Conservation (phyloP, 108 stramenopile species). For the Skeletonema potamos region DNA sequence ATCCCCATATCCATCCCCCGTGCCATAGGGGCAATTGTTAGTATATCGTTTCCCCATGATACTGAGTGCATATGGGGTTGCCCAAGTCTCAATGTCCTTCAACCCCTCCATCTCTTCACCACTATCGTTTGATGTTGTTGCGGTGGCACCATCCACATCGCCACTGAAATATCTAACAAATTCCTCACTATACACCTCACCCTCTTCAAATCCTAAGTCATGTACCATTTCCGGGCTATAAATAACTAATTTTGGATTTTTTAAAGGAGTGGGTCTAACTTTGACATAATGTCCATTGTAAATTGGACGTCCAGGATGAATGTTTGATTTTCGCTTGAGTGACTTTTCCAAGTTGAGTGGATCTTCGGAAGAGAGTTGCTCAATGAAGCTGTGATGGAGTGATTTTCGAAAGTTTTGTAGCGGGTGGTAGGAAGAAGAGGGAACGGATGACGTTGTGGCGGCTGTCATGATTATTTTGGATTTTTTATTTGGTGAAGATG, state of each 20-base stretch:
- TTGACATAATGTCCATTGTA: slow-evolving; percentile 82
- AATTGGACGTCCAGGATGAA: slow-evolving; percentile 56
- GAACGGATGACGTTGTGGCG: not conserved
- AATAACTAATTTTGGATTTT: slow-evolving; percentile 63
- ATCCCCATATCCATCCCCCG: slow-evolving; percentile 89
- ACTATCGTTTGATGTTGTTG: not conserved
- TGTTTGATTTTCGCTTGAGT: not conserved
- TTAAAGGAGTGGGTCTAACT: slow-evolving; percentile 67
- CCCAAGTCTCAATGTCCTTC: slow-evolving; percentile 56
- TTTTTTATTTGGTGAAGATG: not conserved
- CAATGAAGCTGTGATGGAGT: slow-evolving; percentile 23
- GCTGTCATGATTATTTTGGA: not conserved
- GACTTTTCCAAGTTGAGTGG: slow-evolving; percentile 19
- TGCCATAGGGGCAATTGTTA: slow-evolving; percentile 81
- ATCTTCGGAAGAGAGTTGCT: slow-evolving; percentile 23
- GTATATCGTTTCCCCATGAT: slow-evolving; percentile 83
- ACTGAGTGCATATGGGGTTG: slow-evolving; percentile 87
- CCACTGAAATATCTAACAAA: slow-evolving; percentile 77
- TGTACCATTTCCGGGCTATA: slow-evolving; percentile 48
- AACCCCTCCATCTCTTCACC: not conserved
- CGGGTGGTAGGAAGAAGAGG: slow-evolving; percentile 1
- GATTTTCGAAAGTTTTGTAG: slow-evolving; percentile 13
- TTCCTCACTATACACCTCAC: slow-evolving; percentile 50
- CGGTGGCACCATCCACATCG: slow-evolving; percentile 45
- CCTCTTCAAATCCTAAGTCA: slow-evolving; percentile 44